These are phyloP conservation scores for Mucor plumbeus DNA, from an alignment of 371 early-diverging fungal genomes.

Conservation along the genomic window DNA sequence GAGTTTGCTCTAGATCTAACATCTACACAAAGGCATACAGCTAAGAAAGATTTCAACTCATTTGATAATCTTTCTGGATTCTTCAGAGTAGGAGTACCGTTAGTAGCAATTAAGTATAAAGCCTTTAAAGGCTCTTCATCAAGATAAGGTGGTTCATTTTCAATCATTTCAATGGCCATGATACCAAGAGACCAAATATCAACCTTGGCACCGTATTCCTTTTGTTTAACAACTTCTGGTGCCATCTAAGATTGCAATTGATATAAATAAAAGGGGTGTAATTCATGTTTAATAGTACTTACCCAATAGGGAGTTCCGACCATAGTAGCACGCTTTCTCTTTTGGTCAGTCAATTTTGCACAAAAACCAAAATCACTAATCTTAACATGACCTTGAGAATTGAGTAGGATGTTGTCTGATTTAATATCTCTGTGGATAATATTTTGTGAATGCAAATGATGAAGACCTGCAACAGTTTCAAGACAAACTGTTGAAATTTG, in stretches of 20 bases:
- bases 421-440: conserved; percentile 99
- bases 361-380: conserved; percentile 96
- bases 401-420: conserved; percentile 92
- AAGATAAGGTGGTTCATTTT: conserved; percentile 97
- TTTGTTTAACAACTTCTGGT: conserved; percentile 91
- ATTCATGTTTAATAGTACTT: conserved; percentile 31
- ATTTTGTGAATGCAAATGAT: conserved; percentile 88
- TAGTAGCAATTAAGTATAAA: conserved; percentile 94
- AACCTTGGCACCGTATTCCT: conserved; percentile 88
- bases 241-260: conserved; percentile 60
- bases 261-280: conserved; percentile 7
- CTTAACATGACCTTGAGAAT: conserved; percentile 89
- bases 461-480: conserved; percentile 89
- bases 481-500: conserved; percentile 92
- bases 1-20: conserved; percentile 85
- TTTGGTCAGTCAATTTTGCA: conserved; percentile 85
- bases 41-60: conserved; percentile 89
- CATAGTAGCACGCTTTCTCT: conserved; percentile 91
- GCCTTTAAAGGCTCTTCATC: conserved; percentile 96
- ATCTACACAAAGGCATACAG: conserved; percentile 90
- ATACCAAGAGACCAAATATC: conserved; percentile 96
- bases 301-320: conserved; percentile 93
- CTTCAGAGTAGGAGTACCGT: conserved; percentile 95
- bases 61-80: conserved; percentile 81
- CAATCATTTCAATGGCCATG: conserved; percentile 98